These are phyloP conservation scores for Odontarrhena argentea DNA, from an alignment of 345 rosid species.

Conservation along the genomic window DNA sequence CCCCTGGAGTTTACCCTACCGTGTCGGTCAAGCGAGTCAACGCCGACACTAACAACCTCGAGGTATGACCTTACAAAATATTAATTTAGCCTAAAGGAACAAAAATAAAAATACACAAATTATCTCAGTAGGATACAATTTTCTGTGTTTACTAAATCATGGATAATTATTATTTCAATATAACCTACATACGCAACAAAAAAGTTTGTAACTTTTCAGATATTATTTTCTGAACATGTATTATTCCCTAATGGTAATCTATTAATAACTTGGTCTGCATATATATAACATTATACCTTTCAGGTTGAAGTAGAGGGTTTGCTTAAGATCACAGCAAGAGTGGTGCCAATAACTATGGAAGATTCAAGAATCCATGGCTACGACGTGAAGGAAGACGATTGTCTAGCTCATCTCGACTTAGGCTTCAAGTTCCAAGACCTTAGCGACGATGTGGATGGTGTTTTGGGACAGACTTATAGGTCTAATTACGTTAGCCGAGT, in stretches of 20 bases:
- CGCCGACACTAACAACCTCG: constrained; percentile 46
- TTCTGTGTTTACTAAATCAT: no score
- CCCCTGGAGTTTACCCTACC: constrained; percentile 25
- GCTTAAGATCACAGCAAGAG: constrained; percentile 54
- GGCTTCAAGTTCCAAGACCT: constrained; percentile 59
- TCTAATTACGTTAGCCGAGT: constrained; percentile 54
- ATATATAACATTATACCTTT: background rate
- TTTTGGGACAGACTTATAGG: constrained; percentile 65
- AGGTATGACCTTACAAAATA: constrained; percentile 22
- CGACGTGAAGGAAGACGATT: constrained; percentile 58
- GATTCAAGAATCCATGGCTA: constrained; percentile 64
- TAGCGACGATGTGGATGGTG: constrained; percentile 55
- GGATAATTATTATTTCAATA: background rate
- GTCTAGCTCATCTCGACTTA: constrained; percentile 69
- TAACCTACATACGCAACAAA: background rate
- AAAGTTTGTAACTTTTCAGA: background rate
- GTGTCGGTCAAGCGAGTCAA: constrained; percentile 44
- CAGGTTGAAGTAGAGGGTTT: constrained; percentile 47
- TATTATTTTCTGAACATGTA: background rate
- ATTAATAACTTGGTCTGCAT: background rate
- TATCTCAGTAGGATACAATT: background rate
- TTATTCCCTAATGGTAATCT: background rate
- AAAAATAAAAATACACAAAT: background rate
- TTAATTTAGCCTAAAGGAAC: background rate
- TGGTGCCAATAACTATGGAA: constrained; percentile 55